Evolutionary conservation across 2,329 filamentous ascomycete genomes (phyloP), one percentile per base, ranked within the genome.

Genomic region (Didymosphaeria variabile): DNA sequence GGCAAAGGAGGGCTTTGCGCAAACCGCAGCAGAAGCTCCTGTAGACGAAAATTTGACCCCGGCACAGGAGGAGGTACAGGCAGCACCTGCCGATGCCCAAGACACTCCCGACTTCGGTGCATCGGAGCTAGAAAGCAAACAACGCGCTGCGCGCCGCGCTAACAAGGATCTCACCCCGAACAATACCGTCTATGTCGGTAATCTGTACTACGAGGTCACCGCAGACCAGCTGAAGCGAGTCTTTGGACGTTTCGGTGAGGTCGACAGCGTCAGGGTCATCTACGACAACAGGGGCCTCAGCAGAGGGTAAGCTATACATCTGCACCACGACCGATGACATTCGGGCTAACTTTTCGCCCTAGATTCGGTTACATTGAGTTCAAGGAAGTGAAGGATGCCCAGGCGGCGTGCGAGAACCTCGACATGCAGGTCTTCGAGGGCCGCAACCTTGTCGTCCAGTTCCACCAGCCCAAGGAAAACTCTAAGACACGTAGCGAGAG

Each of bases 311-410:
- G 82, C 67, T 26, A 9, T 40, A n/a, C 38, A n/a, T n/a, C 17
- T 21, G 2, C 7, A 38, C 44, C 29, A 38, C 10, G 26, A 17
- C 10, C 10, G 19, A 26, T 10, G 23, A 40, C 40, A 17, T n/a
- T 17, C 8, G 26, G 40, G 55, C 69, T 71, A 55, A 74, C 45
- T 15, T 1, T 38, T 5, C 21, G 17, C 29, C 55, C 5, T 54
- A 91, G 88, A 64, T 92, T 91, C 73, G 90, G 83, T 57, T 91
- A 90, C 73, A 78, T 91, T 60, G 83, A 87, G 60, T 91, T 87
- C 73, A 81, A 82, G 36, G 81, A 75, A 29, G 61, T 84, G 44
- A 80, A 85, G 13, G 77, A 82, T 56, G 89, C 90, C 21, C 78
- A 80, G 17, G 72, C 79, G 13, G 89, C 90, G 58, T 81, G 89